These are phyloP conservation scores for Cornus suecica DNA, from an alignment of 148 eudicot species.

Conservation along the genomic window DNA sequence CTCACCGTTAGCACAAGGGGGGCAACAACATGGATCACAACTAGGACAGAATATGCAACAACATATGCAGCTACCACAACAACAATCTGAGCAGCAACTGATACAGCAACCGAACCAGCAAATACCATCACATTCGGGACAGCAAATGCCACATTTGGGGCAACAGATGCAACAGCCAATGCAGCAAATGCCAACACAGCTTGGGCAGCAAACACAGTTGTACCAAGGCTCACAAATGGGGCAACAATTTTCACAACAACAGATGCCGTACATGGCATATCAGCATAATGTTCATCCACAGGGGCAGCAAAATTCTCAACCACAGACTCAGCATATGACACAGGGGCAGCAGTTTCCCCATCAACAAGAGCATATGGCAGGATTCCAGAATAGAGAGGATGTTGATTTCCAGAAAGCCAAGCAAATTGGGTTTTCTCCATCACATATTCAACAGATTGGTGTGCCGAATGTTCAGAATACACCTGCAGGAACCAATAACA, in stretches of 20 bases:
- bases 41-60: conserved; percentile 33
- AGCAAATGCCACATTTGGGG: background rate
- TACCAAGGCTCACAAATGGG: conserved; percentile 54
- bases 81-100: conserved; percentile 7
- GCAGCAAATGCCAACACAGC: conserved; percentile 38
- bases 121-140: background rate
- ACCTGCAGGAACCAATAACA: conserved; percentile 31
- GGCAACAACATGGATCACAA: conserved; percentile 50
- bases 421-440: conserved; percentile 37
- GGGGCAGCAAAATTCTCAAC: conserved; percentile 48
- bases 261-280: conserved; percentile 48
- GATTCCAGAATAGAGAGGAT: conserved; percentile 48
- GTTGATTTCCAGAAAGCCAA: conserved; percentile 47
- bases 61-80: conserved; percentile 22
- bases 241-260: conserved; percentile 49
- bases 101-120: conserved; percentile 40
- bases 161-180: conserved; percentile 12
- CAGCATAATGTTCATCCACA: conserved; percentile 49
- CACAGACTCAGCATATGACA: conserved; percentile 44
- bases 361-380: conserved; percentile 55
- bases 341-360: conserved; percentile 54
- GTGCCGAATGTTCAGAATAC: conserved; percentile 34
- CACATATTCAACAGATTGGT: conserved; percentile 45
- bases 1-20: conserved; percentile 28
- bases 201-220: conserved; percentile 44